phyloP scores from a whole-genome alignment of 2,329 filamentous ascomycete species.

The Drechslerella dactyloides region DNA sequence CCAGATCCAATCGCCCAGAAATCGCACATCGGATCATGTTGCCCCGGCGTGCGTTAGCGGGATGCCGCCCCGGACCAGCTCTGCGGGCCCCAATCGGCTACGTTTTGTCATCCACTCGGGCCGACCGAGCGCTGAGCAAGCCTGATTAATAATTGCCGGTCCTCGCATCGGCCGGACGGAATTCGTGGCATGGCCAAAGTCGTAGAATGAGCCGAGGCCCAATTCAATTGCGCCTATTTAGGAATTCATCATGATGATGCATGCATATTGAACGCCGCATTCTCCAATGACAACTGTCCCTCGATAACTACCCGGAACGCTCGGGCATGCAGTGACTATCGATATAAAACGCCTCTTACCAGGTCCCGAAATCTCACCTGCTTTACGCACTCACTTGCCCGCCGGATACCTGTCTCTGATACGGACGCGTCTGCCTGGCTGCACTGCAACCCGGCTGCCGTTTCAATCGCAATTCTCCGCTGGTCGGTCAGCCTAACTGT shows the following conservation, averaged over 20 bases:
- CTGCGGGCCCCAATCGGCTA: neutral
- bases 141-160: constrained; percentile 14
- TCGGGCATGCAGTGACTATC: neutral
- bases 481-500: neutral
- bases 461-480: constrained; percentile 3
- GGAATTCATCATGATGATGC: neutral
- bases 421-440: neutral
- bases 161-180: constrained; percentile 11
- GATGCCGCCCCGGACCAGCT: too few relatives aligned
- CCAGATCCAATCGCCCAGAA: too few relatives aligned
- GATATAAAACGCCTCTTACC: neutral
- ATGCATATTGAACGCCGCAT: too few relatives aligned
- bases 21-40: too few relatives aligned
- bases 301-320: neutral
- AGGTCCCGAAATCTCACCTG: neutral
- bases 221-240: constrained; percentile 7
- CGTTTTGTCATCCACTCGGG: neutral
- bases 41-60: too few relatives aligned
- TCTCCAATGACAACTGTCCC: neutral
- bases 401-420: constrained; percentile 1
- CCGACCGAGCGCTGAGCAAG: neutral
- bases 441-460: neutral
- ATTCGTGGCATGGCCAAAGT: neutral
- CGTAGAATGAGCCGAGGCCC: constrained; percentile 21
- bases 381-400: too few relatives aligned